Evolutionary conservation across 2,329 filamentous ascomycete genomes (phyloP), one percentile per base, ranked within the genome.

Genomic region (Chaetomium globosum): DNA sequence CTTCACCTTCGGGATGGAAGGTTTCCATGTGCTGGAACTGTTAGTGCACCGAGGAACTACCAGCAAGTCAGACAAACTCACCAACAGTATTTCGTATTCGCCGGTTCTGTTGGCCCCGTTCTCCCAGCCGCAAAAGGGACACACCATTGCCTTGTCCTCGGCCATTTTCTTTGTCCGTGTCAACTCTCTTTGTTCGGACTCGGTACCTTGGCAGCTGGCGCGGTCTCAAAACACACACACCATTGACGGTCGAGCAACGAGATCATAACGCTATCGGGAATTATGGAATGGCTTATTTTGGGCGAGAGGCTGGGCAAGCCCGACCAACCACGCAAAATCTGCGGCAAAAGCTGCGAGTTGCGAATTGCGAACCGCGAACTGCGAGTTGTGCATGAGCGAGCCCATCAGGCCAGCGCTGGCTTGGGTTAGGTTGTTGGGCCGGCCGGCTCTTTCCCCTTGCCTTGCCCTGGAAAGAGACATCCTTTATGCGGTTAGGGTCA

Each of bases 111-210:
- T 65, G 36, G 68, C 70, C 67, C 62, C 65, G 12, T 73, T 65
- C 31, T 67, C 70, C 67, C 74, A 78, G 60, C 74, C 74, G 63
- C 78, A 80, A 59, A 79, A 80, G 2, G 78, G 78, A 56, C 78
- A 76, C 21, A 39, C 62, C 59, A 63, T 63, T 33, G 21, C 59
- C 36, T 63, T 39, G 60, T 64, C 36, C 8, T 61, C 52, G 33
- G 28, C 56, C 63, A 64, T 65, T 63, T 63, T 62, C 43, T 57
- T 65, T 60, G 57, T 49, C 4, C 19, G 26, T 12, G 51, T 64
- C 28, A 46, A 31, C 51, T 43, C 26, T 55, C 48, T 67, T 65
- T 59, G 52, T 52, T 30, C 19, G 36, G 13, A 12, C 8, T 19
- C 3, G 56, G 21, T 54, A 8, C 12, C 43, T 39, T 58, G 51